phyloP scores from a whole-genome alignment of 345 rosid genomes.

The Corymbia maculata region DNA sequence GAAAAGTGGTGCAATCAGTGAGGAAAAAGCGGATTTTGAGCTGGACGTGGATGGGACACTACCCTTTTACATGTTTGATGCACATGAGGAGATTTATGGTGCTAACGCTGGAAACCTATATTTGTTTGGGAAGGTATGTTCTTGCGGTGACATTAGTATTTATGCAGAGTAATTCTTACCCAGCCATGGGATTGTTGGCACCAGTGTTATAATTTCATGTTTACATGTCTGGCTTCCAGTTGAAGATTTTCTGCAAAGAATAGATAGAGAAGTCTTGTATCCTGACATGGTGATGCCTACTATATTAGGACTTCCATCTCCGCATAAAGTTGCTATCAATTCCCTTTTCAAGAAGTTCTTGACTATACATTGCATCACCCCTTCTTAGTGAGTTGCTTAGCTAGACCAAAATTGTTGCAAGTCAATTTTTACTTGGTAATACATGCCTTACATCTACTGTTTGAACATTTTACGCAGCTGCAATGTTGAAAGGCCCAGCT shows the following conservation, averaged over 20 bases:
- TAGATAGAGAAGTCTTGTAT: background rate
- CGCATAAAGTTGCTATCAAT: background rate
- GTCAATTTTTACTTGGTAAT: background rate
- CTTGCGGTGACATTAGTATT: background rate
- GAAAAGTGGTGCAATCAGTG: constrained; percentile 13
- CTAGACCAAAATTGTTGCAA: background rate
- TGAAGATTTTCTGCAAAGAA: background rate
- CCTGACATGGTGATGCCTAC: background rate
- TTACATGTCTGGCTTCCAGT: background rate
- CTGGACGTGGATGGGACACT: constrained; percentile 60
- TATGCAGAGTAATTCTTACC: background rate
- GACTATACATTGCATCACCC: background rate
- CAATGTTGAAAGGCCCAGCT: background rate
- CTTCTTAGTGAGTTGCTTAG: background rate
- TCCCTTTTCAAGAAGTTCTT: background rate
- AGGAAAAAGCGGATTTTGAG: constrained; percentile 56
- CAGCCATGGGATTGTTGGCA: background rate
- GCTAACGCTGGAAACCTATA: constrained; percentile 71
- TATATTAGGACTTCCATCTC: background rate
- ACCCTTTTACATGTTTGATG: constrained; percentile 72
- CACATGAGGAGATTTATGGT: constrained; percentile 78
- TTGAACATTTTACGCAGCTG: background rate
- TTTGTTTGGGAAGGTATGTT: constrained; percentile 85
- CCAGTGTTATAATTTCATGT: background rate
- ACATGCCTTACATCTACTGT: background rate